These are phyloP conservation scores for Daedaleopsis sinensis DNA, from an alignment of 768 basidiomycete species.

Conservation along the genomic window DNA sequence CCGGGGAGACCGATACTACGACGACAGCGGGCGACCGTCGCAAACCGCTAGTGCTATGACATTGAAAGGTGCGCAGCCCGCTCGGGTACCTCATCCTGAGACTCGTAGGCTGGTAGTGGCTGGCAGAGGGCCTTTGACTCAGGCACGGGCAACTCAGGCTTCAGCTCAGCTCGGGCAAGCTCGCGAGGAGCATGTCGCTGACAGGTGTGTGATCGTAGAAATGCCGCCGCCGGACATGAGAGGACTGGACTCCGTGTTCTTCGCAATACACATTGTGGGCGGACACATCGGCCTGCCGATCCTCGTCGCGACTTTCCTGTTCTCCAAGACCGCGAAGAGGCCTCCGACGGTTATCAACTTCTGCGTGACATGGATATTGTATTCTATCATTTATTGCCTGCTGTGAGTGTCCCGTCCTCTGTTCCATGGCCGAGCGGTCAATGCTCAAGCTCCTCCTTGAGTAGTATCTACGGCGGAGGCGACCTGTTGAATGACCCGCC, in stretches of 20 bases:
- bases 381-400: conserved; percentile 53
- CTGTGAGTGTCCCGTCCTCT: conserved; percentile 42
- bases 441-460: background rate
- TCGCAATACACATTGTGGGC: conserved; percentile 51
- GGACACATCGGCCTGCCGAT: conserved; percentile 56
- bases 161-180: background rate
- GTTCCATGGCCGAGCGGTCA: background rate
- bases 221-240: conserved; percentile 11
- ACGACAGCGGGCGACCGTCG: background rate
- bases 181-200: background rate
- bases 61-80: conserved; percentile 13
- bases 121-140: background rate
- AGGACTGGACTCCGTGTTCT: conserved; percentile 41
- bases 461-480: conserved; percentile 38
- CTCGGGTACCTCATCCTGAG: conserved; percentile 7
- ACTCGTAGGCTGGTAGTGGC: background rate
- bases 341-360: conserved; percentile 60
- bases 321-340: conserved; percentile 45
- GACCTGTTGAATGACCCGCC: conserved; percentile 30
- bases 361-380: conserved; percentile 58
- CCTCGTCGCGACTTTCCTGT: conserved; percentile 47
- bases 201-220: conserved; percentile 10
- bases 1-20: conserved; percentile 9
- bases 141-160: background rate
- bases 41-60: background rate